Evolutionary conservation across 495 filamentous ascomycete genomes (phyloP).

Genomic region (Aspergillus panamensis): DNA sequence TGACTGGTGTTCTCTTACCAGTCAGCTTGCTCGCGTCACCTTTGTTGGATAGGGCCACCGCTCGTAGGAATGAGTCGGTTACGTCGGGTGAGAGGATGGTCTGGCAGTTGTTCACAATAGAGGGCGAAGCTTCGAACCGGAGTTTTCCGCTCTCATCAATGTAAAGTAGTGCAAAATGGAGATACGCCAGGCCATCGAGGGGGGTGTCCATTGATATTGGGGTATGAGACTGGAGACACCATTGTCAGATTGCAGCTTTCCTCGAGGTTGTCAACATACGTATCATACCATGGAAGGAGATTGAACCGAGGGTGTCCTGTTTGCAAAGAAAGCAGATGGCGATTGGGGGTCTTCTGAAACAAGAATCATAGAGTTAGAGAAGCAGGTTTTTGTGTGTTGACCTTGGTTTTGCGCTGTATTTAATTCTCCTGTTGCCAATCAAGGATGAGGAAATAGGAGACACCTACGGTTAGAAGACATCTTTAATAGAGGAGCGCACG

Average conservation of each 20-base stretch:
- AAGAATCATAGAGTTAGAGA: not conserved
- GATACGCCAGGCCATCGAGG: constrained; percentile 22
- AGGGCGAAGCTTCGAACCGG: constrained; percentile 35
- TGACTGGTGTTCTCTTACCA: constrained; percentile 2
- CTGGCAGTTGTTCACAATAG: constrained; percentile 33
- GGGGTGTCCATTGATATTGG: constrained; percentile 29
- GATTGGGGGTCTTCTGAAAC: constrained; percentile 11
- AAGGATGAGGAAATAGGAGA: constrained; percentile 1
- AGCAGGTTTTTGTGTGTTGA: not conserved
- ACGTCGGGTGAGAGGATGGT: constrained; percentile 35
- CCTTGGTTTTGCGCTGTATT: not conserved
- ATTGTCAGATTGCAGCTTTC: not conserved
- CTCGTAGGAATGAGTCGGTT: constrained; percentile 34
- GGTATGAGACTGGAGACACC: constrained; percentile 18
- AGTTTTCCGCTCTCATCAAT: constrained; percentile 37
- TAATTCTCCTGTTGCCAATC: constrained; percentile 19
- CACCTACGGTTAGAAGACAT: constrained; percentile 14
- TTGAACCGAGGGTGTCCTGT: not conserved
- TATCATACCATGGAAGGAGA: constrained; percentile 10
- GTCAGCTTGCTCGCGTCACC: constrained; percentile 11
- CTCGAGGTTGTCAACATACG: not conserved
- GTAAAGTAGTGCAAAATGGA: constrained; percentile 41
- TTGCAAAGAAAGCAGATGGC: not conserved
- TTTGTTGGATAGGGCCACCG: constrained; percentile 32
- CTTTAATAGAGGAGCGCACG: constrained; percentile 12